Evolutionary conservation across 2,329 filamentous ascomycete genomes (phyloP).

Genomic region (Nemania bipapillata): DNA sequence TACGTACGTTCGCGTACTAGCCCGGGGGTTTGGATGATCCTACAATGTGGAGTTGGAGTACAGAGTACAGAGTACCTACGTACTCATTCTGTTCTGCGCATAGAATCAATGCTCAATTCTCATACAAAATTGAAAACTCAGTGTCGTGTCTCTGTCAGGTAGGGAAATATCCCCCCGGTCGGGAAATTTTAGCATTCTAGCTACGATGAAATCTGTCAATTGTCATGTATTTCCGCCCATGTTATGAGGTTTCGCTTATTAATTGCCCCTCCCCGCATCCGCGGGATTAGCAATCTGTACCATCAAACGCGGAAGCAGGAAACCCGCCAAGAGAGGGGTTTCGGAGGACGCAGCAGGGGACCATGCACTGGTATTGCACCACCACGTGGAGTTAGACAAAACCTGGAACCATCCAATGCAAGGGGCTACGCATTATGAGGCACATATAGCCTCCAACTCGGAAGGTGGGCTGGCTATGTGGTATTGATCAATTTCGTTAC

Average conservation of each 20-base stretch:
- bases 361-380: not conserved
- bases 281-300: not conserved
- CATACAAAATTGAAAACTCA: not conserved
- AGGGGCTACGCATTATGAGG: not conserved
- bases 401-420: conserved; percentile 5
- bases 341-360: conserved; percentile 1
- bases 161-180: not conserved
- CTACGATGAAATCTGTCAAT: not conserved
- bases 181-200: not conserved
- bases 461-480: conserved; percentile 2
- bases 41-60: not conserved
- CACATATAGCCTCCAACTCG: not conserved
- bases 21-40: not conserved
- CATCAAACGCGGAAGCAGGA: not conserved
- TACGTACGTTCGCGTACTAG: conserved; percentile 6
- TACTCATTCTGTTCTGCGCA: too few species aligned
- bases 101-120: not conserved
- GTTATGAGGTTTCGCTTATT: not conserved
- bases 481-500: not conserved
- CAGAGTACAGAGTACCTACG: not conserved
- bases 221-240: not conserved
- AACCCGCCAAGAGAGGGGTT: conserved; percentile 1
- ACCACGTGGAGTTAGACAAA: not conserved
- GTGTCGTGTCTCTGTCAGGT: not conserved
- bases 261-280: not conserved